phyloP scores from a whole-genome alignment of 73 alveolate species.

The Paramecium pentaurelia region DNA sequence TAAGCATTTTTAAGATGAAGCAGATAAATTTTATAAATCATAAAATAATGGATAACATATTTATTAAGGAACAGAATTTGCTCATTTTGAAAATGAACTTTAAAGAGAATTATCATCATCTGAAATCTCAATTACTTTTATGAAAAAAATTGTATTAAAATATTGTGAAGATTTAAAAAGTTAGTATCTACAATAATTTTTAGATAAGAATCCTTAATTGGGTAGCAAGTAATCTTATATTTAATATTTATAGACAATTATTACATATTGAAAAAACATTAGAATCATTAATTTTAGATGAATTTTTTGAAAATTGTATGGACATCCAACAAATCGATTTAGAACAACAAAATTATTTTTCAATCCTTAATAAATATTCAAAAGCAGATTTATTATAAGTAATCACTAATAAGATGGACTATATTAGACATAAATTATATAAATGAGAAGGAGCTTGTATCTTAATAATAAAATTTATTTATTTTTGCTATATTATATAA shows the following conservation, averaged over 20 bases:
- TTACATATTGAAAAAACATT: constrained; percentile 53
- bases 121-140: constrained; percentile 31
- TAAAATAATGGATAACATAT: constrained; percentile 7
- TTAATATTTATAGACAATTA: neutral
- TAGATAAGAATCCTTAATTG: constrained; percentile 23
- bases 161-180: constrained; percentile 56
- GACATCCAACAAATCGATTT: constrained; percentile 42
- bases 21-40: neutral
- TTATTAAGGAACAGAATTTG: constrained; percentile 40
- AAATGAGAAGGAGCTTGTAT: neutral
- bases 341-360: constrained; percentile 51
- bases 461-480: neutral
- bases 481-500: neutral
- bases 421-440: constrained; percentile 52
- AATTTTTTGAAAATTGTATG: constrained; percentile 58
- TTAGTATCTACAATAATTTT: constrained; percentile 34
- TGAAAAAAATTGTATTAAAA: constrained; percentile 47
- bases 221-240: neutral
- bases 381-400: constrained; percentile 54
- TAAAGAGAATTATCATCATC: constrained; percentile 38
- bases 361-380: constrained; percentile 40
- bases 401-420: constrained; percentile 55
- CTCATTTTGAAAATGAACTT: constrained; percentile 43
- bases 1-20: constrained; percentile 51
- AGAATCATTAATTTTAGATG: constrained; percentile 55